Evolutionary conservation across 768 basidiomycete genomes (phyloP), one percentile per base, ranked within the genome.

Genomic region (Pisolithus tinctorius): DNA sequence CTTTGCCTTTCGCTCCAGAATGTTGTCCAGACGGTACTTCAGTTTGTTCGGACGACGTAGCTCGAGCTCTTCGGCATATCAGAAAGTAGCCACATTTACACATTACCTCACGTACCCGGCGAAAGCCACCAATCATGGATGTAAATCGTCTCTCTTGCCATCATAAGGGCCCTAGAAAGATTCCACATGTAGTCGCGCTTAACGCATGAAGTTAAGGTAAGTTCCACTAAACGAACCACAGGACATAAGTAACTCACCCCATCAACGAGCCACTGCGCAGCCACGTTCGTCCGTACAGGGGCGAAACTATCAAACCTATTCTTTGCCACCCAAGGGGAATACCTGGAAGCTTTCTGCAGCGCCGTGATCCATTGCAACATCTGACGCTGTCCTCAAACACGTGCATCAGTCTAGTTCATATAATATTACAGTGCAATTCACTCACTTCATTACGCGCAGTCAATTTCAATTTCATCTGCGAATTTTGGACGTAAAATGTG

Each of bases 101-200:
- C 10, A 48, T 25, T 29, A n/a, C 6, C 10, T 30, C 29, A 60
- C 61, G 48, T 62, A 89, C 89, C 86, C 4, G 91, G 92, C 25
- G 91, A 91, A 23, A 93, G 72, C 96, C 95, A 98, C 95, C 95
- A 97, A 68, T 95, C 95, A 63, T 98, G 96, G 36, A 97, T 96
- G 63, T 93, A 94, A 50, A 96, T 93, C 42, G 71, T 77, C 60
- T 92, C 86, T 64, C 84, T 86, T 0, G 95, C 95, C 58, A 96
- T 77, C 25, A 89, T 74, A 44, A 99, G 85, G 0, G 95, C 95
- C 38, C 91, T 80, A 23, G 90, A 91, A 23, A 99, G 71, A 62
- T 94, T 95, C 96, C 95, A 99, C 70, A 93, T 95, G 63, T 99
- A 99, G 66, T 99, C 95, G 10, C 95, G 84, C 88, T 94, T 53